Base-by-base conservation (phyloP, 2,329 filamentous ascomycete genomes). In the Alternaria sp. region DNA sequence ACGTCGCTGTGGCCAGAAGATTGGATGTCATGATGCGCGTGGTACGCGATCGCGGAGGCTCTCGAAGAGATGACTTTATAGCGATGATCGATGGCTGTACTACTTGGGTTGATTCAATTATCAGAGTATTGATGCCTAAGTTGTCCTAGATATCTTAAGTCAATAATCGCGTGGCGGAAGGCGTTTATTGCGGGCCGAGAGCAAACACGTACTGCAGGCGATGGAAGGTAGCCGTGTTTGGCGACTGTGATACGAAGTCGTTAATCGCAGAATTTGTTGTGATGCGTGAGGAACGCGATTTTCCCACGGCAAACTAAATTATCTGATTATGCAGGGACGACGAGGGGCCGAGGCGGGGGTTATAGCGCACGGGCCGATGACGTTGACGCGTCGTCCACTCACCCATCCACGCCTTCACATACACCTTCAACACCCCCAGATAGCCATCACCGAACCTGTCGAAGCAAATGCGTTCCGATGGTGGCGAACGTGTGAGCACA, bases 21-120 rank as follows among this genome's bases (percentile, higher is more conserved):
- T 55, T 65, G 6, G 70, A 69, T n/a, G 62, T 50, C 71, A 73
- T 74, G 46, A 25, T 46, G 28, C 17, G 32, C 46, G 36, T 36
- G 26, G 44, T 46, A 46, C 19, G 21, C 44, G 12, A 46, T 25
- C 11, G 26, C 12, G 11, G 19, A 32, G 47, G 6, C 0, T 30
- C 0, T 51, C 12, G n/a, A 6, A 32, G 28, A 32, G 17, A 32
- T 7, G 26, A 0, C 12, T 51, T 4, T 49, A 19, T 26, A 2
- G n/a, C 25, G 8, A 8, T 13, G n/a, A 7, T 28, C 13, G 17
- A 3, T 21, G 17, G 5, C 4, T 5, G 12, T 4, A n/a, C 4
- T 13, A 15, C n/a, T 51, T 6, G 1, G 2, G 47, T 2, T 12
- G 19, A 46, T 15, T 46, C 13, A 28, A 6, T 50, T 1, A 15